Evolutionary conservation across 345 rosid genomes (phyloP).

Genomic region (Litchi chinensis): DNA sequence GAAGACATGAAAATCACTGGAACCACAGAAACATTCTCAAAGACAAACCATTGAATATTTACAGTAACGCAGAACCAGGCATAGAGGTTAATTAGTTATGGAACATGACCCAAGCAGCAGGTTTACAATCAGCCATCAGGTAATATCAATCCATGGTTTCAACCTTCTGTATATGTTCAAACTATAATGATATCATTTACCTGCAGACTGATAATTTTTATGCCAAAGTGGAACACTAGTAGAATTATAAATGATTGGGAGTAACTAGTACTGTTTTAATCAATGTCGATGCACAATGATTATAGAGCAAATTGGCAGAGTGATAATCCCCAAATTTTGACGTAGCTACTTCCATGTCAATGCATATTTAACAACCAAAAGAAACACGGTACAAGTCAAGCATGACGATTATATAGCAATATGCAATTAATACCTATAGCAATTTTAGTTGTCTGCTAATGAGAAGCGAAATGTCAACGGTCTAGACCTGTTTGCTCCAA

Average conservation of each 20-base stretch:
- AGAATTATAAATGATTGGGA: background rate
- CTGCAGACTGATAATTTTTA: background rate
- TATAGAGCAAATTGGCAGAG: background rate
- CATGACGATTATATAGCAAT: slow-evolving; percentile 17
- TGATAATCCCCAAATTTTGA: background rate
- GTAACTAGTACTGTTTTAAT: background rate
- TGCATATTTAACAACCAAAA: background rate
- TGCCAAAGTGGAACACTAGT: background rate
- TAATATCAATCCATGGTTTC: background rate
- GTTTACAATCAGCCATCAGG: background rate
- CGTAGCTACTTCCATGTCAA: background rate
- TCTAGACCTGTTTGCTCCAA: slow-evolving; percentile 96
- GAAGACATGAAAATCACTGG: background rate
- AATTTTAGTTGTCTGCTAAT: slow-evolving; percentile 47
- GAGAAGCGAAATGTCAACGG: slow-evolving; percentile 57
- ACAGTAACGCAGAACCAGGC: background rate
- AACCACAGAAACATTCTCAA: background rate
- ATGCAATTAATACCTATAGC: slow-evolving; percentile 52
- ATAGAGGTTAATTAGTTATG: background rate
- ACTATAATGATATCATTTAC: background rate
- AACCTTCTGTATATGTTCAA: background rate
- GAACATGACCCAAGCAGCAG: background rate
- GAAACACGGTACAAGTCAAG: background rate
- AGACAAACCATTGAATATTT: background rate
- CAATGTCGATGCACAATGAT: background rate